Evolutionary conservation across 768 basidiomycete genomes (phyloP).

Genomic region (Lenzites betulinus): DNA sequence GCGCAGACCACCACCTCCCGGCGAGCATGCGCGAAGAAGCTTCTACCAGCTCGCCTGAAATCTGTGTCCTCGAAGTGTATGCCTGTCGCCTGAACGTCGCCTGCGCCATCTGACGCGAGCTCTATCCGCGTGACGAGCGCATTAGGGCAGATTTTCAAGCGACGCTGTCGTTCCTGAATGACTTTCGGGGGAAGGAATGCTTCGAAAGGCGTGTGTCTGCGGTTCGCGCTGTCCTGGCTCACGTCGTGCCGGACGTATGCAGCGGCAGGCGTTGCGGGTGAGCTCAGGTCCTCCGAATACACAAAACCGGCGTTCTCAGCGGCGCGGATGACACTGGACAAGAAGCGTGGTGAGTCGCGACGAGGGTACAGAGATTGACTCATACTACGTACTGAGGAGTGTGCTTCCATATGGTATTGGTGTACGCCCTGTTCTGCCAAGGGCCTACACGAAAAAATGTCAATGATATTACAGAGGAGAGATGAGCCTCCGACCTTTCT

Average conservation of each 20-base stretch:
- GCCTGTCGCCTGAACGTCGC: background rate
- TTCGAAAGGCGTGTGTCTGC: constrained; percentile 22
- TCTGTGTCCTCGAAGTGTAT: constrained; percentile 9
- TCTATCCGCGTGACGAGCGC: constrained; percentile 9
- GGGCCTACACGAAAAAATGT: background rate
- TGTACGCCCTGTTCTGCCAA: constrained; percentile 16
- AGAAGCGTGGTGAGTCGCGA: background rate
- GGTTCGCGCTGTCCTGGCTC: constrained; percentile 18
- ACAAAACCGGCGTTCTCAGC: constrained; percentile 18
- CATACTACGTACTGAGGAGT: constrained; percentile 5
- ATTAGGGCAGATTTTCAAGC: constrained; percentile 27
- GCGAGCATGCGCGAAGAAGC: constrained; percentile 13
- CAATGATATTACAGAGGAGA: background rate
- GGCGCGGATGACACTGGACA: constrained; percentile 14
- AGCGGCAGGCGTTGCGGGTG: constrained; percentile 17
- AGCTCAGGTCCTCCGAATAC: constrained; percentile 20
- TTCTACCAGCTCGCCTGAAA: constrained; percentile 6
- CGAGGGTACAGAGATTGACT: background rate
- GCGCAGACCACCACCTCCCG: constrained; percentile 24
- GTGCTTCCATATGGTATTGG: constrained; percentile 2
- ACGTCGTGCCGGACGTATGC: constrained; percentile 21
- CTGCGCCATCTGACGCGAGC: background rate
- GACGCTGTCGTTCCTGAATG: constrained; percentile 1
- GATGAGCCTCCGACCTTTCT: background rate
- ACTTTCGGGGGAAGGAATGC: constrained; percentile 23